Conservation (phyloP, 2,329 filamentous ascomycete genomes). For the Thelonectria discophora region DNA sequence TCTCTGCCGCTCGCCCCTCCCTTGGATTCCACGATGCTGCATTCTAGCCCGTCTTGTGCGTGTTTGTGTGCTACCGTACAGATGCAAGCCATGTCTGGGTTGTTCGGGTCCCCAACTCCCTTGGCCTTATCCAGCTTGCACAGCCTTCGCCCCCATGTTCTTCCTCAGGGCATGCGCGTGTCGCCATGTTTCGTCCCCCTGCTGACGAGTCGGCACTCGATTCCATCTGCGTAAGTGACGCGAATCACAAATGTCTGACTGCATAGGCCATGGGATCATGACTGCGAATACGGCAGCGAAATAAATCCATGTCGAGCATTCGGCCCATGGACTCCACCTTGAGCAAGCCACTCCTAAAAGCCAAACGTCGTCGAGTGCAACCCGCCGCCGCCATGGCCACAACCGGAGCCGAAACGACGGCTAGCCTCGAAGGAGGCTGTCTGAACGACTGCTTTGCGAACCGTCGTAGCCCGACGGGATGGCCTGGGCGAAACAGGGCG, state of each 20-base stretch:
- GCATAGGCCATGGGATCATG: constrained; percentile 28
- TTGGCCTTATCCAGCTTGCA: constrained; percentile 28
- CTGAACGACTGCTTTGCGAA: constrained; percentile 36
- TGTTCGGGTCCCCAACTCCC: background rate
- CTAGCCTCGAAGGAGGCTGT: constrained; percentile 39
- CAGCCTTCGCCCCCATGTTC: constrained; percentile 26
- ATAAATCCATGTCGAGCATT: constrained; percentile 22
- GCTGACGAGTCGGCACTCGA: constrained; percentile 23
- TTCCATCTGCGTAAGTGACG: constrained; percentile 18
- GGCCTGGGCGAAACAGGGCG: constrained; percentile 30
- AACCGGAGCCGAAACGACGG: constrained; percentile 41
- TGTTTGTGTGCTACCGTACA: constrained; percentile 10
- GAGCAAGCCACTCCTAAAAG: constrained; percentile 39
- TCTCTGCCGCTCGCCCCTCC: constrained; percentile 16
- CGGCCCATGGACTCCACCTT: constrained; percentile 31
- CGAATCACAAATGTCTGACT: constrained; percentile 30
- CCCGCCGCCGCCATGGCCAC: constrained; percentile 27
- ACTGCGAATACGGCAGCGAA: constrained; percentile 16
- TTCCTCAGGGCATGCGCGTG: constrained; percentile 23
- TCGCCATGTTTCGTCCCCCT: constrained; percentile 24
- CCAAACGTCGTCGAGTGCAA: constrained; percentile 36
- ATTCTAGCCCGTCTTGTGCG: constrained; percentile 23
- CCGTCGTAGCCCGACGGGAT: constrained; percentile 32
- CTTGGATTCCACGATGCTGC: constrained; percentile 20
- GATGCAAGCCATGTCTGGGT: background rate